These are phyloP conservation scores for Trichophyton verrucosum DNA, from an alignment of 2,329 filamentous ascomycete genomes.

Conservation along the genomic window DNA sequence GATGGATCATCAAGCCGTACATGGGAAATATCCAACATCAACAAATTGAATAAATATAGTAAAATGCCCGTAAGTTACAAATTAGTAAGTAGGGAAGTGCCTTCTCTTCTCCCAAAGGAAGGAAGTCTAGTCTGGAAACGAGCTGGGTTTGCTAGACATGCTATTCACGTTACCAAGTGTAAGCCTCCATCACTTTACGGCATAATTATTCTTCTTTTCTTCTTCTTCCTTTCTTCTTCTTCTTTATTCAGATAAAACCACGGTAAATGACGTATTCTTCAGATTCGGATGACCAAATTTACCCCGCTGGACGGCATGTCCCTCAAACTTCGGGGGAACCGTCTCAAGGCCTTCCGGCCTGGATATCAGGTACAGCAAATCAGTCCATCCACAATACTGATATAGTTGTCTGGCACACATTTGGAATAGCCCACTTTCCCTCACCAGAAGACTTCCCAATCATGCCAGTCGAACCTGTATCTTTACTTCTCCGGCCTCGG, in stretches of 20 bases:
- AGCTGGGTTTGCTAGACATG: constrained; percentile 74
- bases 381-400: constrained; percentile 66
- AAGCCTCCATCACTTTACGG: background rate
- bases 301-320: constrained; percentile 66
- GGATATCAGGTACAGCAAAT: constrained; percentile 56
- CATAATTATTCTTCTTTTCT: no score
- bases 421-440: constrained; percentile 81
- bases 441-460: constrained; percentile 82
- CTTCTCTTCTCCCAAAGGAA: constrained; percentile 60
- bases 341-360: constrained; percentile 58
- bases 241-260: no score
- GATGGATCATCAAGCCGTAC: no score
- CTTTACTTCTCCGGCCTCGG: constrained; percentile 60
- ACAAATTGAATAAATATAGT: background rate
- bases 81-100: background rate
- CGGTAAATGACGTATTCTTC: constrained; percentile 20
- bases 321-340: constrained; percentile 76
- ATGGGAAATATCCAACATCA: background rate
- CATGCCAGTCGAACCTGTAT: constrained; percentile 83
- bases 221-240: no score
- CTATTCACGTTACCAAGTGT: constrained; percentile 84
- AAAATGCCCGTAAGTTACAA: background rate
- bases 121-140: constrained; percentile 78
- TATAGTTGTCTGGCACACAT: constrained; percentile 86
- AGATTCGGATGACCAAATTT: constrained; percentile 67